These are phyloP conservation scores for Hordeum marinum DNA, from an alignment of 176 grass and related monocot species.

Conservation along the genomic window DNA sequence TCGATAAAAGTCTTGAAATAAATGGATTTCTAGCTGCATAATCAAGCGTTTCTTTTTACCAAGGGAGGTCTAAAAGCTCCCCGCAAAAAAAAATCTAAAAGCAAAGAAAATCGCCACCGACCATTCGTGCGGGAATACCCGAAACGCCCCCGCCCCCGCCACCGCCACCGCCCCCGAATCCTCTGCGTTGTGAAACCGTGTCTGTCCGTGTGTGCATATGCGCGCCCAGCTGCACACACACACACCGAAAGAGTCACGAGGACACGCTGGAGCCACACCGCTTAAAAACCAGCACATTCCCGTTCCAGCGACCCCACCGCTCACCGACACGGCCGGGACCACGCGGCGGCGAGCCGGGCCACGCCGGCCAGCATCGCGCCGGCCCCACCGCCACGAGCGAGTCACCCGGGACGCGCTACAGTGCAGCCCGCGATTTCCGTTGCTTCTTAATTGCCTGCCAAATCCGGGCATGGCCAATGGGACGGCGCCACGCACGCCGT, in stretches of 20 bases:
- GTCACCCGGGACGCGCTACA: too few species aligned
- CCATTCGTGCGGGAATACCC: neutral
- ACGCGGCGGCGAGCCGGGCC: neutral
- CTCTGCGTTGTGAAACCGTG: conserved; percentile 19
- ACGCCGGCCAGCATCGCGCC: neutral
- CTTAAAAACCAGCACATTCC: neutral
- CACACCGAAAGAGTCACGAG: neutral
- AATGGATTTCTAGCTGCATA: too few species aligned
- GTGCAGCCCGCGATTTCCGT: neutral
- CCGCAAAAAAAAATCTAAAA: too few species aligned
- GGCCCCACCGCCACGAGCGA: neutral
- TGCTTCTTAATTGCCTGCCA: neutral
- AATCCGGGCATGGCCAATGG: neutral
- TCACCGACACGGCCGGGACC: conserved; percentile 31
- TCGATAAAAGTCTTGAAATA: too few species aligned
- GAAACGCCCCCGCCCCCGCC: neutral
- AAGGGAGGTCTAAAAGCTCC: too few species aligned
- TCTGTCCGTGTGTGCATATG: neutral
- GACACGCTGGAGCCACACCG: conserved; percentile 3
- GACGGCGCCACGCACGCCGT: neutral
- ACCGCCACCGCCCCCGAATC: neutral
- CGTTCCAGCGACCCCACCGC: neutral
- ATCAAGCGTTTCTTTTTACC: too few species aligned
- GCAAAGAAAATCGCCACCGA: neutral
- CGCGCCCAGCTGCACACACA: neutral